Conservation (phyloP, 2,329 filamentous ascomycete species). For the Mycosphaerella arachidis region DNA sequence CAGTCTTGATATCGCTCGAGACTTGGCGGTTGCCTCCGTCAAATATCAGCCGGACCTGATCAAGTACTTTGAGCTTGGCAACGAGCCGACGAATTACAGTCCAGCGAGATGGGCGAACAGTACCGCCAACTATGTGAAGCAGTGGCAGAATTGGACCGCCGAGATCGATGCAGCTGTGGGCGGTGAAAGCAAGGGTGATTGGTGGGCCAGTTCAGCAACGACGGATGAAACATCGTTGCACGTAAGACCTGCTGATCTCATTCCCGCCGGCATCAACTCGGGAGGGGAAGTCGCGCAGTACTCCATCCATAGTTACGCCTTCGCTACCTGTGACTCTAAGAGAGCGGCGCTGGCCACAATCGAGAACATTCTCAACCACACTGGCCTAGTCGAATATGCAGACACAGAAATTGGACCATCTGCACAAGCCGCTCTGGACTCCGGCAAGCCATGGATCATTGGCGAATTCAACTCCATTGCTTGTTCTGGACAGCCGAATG, state of each 20-base stretch:
- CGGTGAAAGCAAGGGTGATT: slow-evolving; percentile 5
- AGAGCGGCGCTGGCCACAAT: slow-evolving; percentile 25
- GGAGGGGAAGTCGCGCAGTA: slow-evolving; percentile 27
- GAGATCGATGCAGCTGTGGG: slow-evolving; percentile 27
- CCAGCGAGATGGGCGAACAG: slow-evolving; percentile 23
- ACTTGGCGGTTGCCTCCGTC: slow-evolving; percentile 28
- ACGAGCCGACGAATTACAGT: slow-evolving; percentile 30
- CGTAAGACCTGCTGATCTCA: slow-evolving; percentile 28
- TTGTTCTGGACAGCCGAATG: slow-evolving; percentile 37
- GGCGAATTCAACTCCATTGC: slow-evolving; percentile 42
- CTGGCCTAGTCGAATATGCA: slow-evolving; percentile 24
- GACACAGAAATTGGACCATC: slow-evolving; percentile 29
- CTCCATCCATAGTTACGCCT: slow-evolving; percentile 30
- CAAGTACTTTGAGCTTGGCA: slow-evolving; percentile 29
- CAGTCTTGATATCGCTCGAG: slow-evolving; percentile 26
- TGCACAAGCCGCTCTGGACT: slow-evolving; percentile 25
- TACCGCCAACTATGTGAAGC: slow-evolving; percentile 27
- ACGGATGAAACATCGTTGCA: slow-evolving; percentile 28
- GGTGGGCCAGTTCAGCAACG: slow-evolving; percentile 30
- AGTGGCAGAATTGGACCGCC: slow-evolving; percentile 30
- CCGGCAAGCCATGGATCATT: slow-evolving; percentile 30
- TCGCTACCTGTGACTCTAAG: slow-evolving; percentile 28
- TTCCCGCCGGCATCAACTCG: slow-evolving; percentile 27
- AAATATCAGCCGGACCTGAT: slow-evolving; percentile 25
- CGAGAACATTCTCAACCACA: slow-evolving; percentile 30